Evolutionary conservation across 2,329 filamentous ascomycete species (phyloP).

Genomic region (Tolypocladium capitatum): DNA sequence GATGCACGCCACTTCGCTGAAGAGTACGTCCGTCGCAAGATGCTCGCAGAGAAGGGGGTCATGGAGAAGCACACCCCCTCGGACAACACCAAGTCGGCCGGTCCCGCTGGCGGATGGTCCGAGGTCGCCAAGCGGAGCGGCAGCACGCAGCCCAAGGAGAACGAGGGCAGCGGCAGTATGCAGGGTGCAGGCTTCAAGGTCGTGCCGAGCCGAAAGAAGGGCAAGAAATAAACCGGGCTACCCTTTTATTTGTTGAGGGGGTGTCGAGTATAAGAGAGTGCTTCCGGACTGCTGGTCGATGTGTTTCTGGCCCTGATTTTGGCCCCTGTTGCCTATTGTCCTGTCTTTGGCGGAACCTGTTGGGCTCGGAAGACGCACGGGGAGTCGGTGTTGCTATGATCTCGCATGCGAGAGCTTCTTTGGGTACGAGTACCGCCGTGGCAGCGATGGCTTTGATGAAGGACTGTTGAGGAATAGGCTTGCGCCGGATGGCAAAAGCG

Average conservation of each 20-base stretch:
- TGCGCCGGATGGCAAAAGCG: background rate
- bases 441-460: background rate
- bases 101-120: slow-evolving; percentile 64
- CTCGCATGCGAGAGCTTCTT: background rate
- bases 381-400: background rate
- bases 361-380: background rate
- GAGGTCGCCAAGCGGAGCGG: slow-evolving; percentile 92
- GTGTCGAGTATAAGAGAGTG: slow-evolving; percentile 3
- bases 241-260: slow-evolving; percentile 5
- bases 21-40: slow-evolving; percentile 87
- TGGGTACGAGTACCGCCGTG: background rate
- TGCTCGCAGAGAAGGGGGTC: slow-evolving; percentile 83
- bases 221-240: slow-evolving; percentile 45
- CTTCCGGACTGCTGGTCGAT: background rate
- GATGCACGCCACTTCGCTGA: slow-evolving; percentile 88
- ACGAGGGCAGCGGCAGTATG: slow-evolving; percentile 23
- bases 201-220: slow-evolving; percentile 85
- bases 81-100: slow-evolving; percentile 30
- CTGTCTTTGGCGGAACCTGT: background rate
- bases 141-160: slow-evolving; percentile 27
- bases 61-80: slow-evolving; percentile 57
- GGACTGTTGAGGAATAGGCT: background rate
- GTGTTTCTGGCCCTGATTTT: background rate
- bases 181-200: slow-evolving; percentile 66
- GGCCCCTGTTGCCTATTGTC: background rate